Evolutionary conservation across 768 basidiomycete genomes (phyloP).

Genomic region (Mycena floridula): DNA sequence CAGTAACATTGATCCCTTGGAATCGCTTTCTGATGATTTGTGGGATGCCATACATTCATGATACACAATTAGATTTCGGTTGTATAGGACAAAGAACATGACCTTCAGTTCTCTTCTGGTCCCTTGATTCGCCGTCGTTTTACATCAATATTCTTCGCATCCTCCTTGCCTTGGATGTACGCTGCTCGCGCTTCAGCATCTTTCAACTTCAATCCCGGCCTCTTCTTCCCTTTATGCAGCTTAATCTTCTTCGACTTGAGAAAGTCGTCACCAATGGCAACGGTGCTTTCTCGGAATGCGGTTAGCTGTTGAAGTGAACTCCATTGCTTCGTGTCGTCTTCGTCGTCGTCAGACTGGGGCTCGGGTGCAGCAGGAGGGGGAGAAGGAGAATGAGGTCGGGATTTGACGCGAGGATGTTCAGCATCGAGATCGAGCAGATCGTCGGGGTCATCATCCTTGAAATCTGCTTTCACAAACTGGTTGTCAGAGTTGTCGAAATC

Average conservation of each 20-base stretch:
- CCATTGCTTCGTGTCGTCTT: conserved; percentile 16
- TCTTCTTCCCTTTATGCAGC: conserved; percentile 10
- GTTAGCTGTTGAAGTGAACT: conserved; percentile 18
- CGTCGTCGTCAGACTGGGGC: conserved; percentile 4
- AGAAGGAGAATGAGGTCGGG: neutral
- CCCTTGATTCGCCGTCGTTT: conserved; percentile 15
- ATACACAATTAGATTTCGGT: no score
- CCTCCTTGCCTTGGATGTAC: conserved; percentile 25
- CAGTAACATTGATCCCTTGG: no score
- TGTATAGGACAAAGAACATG: no score
- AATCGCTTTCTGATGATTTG: no score
- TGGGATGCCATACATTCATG: no score
- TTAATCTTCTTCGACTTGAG: conserved; percentile 16
- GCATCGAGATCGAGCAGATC: conserved; percentile 12
- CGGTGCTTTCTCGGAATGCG: conserved; percentile 17
- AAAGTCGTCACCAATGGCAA: conserved; percentile 19
- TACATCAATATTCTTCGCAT: conserved; percentile 21
- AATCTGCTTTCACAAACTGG: conserved; percentile 5
- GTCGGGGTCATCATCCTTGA: conserved; percentile 12
- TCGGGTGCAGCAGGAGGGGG: neutral
- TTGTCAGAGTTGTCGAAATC: conserved; percentile 4
- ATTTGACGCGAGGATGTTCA: conserved; percentile 2
- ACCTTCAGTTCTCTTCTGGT: conserved; percentile 4
- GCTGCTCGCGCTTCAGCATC: conserved; percentile 12
- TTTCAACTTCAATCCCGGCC: conserved; percentile 11